phyloP scores from a whole-genome alignment of 805 yeast species.

The Metschnikowia corniflorae region DNA sequence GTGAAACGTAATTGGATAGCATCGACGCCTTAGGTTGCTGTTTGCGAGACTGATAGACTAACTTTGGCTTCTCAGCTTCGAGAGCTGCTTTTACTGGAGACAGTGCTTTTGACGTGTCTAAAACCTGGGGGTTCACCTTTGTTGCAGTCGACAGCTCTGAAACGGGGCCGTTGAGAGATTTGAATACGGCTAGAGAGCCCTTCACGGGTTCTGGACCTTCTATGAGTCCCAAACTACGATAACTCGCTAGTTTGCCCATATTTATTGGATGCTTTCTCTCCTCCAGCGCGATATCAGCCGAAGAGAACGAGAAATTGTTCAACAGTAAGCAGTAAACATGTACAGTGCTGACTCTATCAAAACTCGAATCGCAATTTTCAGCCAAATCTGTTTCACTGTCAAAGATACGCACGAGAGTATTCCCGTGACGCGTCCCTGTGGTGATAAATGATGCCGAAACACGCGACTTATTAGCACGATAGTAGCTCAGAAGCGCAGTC shows the following conservation, averaged over 20 bases:
- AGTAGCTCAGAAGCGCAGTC: conserved; percentile 35
- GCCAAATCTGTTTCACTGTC: conserved; percentile 23
- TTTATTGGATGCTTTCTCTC: conserved; percentile 17
- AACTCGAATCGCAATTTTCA: conserved; percentile 20
- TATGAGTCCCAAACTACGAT: conserved; percentile 29
- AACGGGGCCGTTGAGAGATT: not conserved
- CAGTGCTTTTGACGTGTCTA: not conserved
- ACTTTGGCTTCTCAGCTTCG: conserved; percentile 6
- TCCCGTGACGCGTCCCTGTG: conserved; percentile 29
- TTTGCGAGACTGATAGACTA: conserved; percentile 16
- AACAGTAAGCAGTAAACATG: conserved; percentile 39
- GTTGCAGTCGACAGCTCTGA: too few species aligned
- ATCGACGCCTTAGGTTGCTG: conserved; percentile 10
- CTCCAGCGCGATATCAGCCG: conserved; percentile 14
- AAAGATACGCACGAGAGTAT: conserved; percentile 19
- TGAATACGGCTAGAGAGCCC: not conserved
- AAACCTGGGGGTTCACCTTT: not conserved
- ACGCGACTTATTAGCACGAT: conserved; percentile 30
- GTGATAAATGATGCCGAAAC: conserved; percentile 41
- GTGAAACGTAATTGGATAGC: conserved; percentile 15
- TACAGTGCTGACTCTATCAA: conserved; percentile 30
- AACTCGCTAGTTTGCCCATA: conserved; percentile 15
- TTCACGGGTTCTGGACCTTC: conserved; percentile 26
- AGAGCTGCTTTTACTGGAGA: not conserved
- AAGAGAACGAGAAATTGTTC: conserved; percentile 12